Evolutionary conservation across 495 filamentous ascomycete species (phyloP).

Genomic region (Annulohypoxylon bovei): DNA sequence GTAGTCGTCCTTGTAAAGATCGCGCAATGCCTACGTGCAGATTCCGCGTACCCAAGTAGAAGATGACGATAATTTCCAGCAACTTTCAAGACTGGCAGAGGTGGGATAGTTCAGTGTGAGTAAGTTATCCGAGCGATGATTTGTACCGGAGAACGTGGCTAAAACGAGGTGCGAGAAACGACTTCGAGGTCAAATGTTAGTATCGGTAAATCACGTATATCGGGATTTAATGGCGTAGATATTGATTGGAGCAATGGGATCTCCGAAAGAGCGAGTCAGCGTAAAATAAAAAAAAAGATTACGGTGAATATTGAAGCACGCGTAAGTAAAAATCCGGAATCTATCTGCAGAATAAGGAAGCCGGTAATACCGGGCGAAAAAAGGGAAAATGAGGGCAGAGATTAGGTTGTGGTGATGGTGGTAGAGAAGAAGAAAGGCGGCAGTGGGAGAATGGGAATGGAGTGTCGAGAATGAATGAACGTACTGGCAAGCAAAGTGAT

Average conservation of each 20-base stretch:
- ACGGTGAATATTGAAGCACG: neutral
- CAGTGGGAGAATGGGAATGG: conserved; percentile 40
- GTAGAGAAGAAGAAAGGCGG: conserved; percentile 32
- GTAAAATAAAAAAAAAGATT: neutral
- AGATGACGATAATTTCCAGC: conserved; percentile 2
- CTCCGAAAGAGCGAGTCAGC: neutral
- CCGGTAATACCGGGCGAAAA: neutral
- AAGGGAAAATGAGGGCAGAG: conserved; percentile 14
- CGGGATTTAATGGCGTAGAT: conserved; percentile 9
- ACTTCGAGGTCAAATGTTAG: conserved; percentile 31
- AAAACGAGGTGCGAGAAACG: conserved; percentile 14
- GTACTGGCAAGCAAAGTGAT: neutral
- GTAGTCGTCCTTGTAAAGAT: neutral
- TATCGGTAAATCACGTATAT: conserved; percentile 23
- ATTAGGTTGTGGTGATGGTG: conserved; percentile 21
- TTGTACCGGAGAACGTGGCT: neutral
- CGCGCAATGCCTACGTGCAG: neutral
- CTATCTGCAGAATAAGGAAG: neutral
- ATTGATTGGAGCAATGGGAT: neutral
- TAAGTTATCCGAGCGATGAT: conserved; percentile 12
- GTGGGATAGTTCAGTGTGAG: neutral
- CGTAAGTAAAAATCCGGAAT: neutral
- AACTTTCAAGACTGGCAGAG: neutral
- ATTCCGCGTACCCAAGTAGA: conserved; percentile 8
- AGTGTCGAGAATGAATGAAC: conserved; percentile 2